Evolutionary conservation across 2,329 filamentous ascomycete species (phyloP).

Genomic region (Phoma sp.): DNA sequence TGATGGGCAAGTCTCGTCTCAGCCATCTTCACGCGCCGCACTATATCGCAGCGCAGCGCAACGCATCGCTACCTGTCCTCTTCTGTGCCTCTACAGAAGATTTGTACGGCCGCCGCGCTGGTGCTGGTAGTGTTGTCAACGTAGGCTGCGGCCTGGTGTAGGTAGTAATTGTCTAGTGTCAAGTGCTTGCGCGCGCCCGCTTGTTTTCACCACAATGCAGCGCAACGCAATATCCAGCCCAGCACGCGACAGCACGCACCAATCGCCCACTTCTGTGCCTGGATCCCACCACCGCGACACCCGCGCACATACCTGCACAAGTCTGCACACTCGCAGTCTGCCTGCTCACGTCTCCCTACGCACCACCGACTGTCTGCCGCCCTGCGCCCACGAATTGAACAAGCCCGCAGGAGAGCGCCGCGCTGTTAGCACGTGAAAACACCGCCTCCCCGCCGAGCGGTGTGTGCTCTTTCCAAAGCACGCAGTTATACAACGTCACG

Average conservation of each 20-base stretch:
- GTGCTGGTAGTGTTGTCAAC: conserved; percentile 6
- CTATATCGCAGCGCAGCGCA: conserved; percentile 16
- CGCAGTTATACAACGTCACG: conserved; percentile 20
- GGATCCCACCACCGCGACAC: conserved; percentile 19
- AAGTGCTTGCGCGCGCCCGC: background rate
- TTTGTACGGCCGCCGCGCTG: conserved; percentile 2
- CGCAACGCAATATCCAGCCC: background rate
- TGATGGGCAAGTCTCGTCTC: too few species aligned
- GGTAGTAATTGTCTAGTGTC: too few species aligned
- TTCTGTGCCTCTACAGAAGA: conserved; percentile 1
- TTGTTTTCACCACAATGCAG: too few species aligned
- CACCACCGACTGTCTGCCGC: background rate
- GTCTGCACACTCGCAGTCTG: conserved; percentile 2
- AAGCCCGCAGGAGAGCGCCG: conserved; percentile 18
- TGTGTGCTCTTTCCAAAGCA: conserved; percentile 3
- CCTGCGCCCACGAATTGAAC: conserved; percentile 2
- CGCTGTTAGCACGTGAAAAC: conserved; percentile 44
- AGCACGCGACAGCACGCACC: background rate
- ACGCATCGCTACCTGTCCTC: conserved; percentile 25
- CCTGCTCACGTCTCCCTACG: background rate
- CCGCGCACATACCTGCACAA: conserved; percentile 16
- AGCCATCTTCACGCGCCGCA: background rate
- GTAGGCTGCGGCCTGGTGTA: background rate
- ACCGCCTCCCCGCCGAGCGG: conserved; percentile 36
- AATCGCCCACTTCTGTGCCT: conserved; percentile 37